Evolutionary conservation across 148 eudicot genomes (phyloP), one percentile per base, ranked within the genome.

Genomic region (Silene uniflora): DNA sequence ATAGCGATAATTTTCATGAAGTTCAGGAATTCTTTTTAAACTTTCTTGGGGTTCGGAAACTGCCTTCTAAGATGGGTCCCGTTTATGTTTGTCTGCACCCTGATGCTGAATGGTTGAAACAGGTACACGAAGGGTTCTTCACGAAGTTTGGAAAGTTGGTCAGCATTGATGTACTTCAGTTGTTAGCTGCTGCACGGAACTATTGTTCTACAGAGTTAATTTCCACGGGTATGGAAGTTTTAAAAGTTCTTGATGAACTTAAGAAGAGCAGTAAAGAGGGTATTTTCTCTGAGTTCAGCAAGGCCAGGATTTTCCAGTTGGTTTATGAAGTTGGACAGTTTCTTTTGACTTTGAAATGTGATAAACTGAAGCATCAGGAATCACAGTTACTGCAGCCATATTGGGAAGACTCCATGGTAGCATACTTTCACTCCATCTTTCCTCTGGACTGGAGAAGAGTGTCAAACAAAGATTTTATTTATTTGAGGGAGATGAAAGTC

Each of bases 261-360:
- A 62, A 75, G 79, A 75, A 79, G 49, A 44, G 64, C 25, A 42
- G 79, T 17, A 17, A 29, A 17, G 58, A 44, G 58, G 65, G 49
- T 68, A 27, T 75, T 3, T 65, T 71, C 74, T 79, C 90, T n/a
- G 58, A 58, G 5, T 87, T 76, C 49, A 7, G 72, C 27, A 86
- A 84, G 74, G 65, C 82, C 71, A 65, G 73, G n/a, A 68, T 76
- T 68, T 75, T 75, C 11, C 32, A 72, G 61, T 67, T 73, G 77
- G 79, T 88, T 8, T 86, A 73, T 79, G 88, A 87, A 78, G 76
- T 86, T 54, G 65, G 90, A 4, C 82, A 84, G 46, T 77, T 82
- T 59, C 83, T 91, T 6, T 7, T 66, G 21, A 85, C 78, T 35
- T 74, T 69, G 71, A 81, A 90, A 62, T 73, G 19, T 77, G 24